Evolutionary conservation across 202 grass and related monocot species (phyloP).

Genomic region (Eragrostis tef): DNA sequence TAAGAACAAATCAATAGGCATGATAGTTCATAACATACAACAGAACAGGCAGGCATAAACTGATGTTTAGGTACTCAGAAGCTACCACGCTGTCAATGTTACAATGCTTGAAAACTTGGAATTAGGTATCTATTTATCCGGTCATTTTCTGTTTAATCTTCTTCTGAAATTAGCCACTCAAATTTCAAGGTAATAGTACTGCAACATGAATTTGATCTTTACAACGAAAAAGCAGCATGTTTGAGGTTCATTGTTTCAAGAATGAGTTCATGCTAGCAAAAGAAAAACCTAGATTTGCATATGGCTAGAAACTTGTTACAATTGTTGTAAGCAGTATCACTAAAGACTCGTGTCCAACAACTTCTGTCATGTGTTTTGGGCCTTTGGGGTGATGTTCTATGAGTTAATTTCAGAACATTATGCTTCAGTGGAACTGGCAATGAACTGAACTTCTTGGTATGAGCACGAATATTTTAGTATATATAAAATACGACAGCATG

Average conservation of each 20-base stretch:
- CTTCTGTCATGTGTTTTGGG: not conserved
- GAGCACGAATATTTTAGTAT: conserved; percentile 2
- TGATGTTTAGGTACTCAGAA: not conserved
- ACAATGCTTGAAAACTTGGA: not conserved
- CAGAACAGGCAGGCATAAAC: not conserved
- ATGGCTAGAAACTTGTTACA: not conserved
- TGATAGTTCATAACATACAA: not conserved
- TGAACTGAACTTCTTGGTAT: not conserved
- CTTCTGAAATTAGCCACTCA: not conserved
- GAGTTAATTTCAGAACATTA: not conserved
- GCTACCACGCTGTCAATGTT: not conserved
- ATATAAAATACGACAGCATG: not conserved
- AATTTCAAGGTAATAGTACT: not conserved
- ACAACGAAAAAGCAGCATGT: not conserved
- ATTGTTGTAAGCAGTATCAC: not conserved
- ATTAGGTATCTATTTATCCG: not conserved
- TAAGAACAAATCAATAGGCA: not conserved
- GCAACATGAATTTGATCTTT: conserved; percentile 12
- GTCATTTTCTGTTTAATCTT: conserved; percentile 2
- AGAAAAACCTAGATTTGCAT: conserved; percentile 11
- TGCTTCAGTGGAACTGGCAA: not conserved
- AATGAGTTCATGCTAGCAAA: not conserved
- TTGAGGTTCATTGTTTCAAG: not conserved
- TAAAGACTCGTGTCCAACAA: not conserved
- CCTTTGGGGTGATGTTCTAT: conserved; percentile 9